These are phyloP conservation scores for Cerrena zonata DNA, from an alignment of 1,284 basidiomycete genomes.

Conservation along the genomic window DNA sequence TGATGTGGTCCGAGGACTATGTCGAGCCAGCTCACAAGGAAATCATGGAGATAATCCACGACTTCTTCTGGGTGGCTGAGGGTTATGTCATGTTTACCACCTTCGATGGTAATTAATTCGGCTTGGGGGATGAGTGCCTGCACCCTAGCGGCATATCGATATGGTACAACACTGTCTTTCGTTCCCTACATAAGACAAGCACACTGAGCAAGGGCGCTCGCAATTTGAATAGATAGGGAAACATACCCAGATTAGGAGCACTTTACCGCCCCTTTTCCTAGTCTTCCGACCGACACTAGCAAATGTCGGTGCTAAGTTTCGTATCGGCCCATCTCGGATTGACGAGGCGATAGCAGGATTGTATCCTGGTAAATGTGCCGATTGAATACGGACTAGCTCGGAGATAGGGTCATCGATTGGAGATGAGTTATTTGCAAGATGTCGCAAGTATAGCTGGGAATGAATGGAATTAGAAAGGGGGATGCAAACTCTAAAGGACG, in stretches of 20 bases:
- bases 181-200: slow-evolving; percentile 46
- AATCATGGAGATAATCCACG: slow-evolving; percentile 5
- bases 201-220: neutral
- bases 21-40: neutral
- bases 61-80: slow-evolving; percentile 49
- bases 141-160: slow-evolving; percentile 53
- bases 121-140: slow-evolving; percentile 47
- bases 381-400: slow-evolving; percentile 66
- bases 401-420: slow-evolving; percentile 30
- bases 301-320: slow-evolving; percentile 39
- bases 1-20: neutral
- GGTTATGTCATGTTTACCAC: slow-evolving; percentile 60
- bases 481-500: neutral
- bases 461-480: neutral
- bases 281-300: slow-evolving; percentile 34
- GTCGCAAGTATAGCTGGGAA: slow-evolving; percentile 45
- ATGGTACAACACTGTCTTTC: slow-evolving; percentile 56
- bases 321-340: slow-evolving; percentile 65
- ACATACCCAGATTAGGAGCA: slow-evolving; percentile 62
- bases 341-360: slow-evolving; percentile 69
- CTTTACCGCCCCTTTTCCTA: slow-evolving; percentile 38
- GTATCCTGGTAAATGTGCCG: slow-evolving; percentile 65
- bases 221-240: neutral
- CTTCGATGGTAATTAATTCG: slow-evolving; percentile 51
- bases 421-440: slow-evolving; percentile 31